phyloP scores from a whole-genome alignment of 495 filamentous ascomycete genomes.

The Neurospora tetraspora region DNA sequence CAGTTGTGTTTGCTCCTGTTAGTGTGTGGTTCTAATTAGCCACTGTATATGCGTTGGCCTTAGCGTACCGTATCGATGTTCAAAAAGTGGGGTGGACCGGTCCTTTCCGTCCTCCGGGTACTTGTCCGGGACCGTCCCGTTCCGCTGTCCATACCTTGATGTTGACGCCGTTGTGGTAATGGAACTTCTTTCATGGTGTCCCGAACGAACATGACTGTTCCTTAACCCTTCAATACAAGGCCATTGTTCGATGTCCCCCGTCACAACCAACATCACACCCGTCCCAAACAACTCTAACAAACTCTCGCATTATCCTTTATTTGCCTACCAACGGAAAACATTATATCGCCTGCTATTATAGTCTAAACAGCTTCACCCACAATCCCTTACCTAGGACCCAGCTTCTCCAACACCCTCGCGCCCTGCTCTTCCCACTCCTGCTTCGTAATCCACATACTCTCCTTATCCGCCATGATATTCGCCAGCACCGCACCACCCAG shows the following conservation, averaged over 20 bases:
- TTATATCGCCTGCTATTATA: not conserved
- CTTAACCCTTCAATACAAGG: not conserved
- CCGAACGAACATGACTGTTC: not conserved
- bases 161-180: not conserved
- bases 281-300: not conserved
- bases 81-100: not conserved
- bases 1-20: not conserved
- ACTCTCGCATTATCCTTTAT: not conserved
- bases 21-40: not conserved
- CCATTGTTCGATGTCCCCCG: not conserved
- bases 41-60: not conserved
- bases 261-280: not conserved
- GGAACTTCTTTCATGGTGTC: not conserved
- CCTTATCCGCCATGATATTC: conserved; percentile 97
- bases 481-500: conserved; percentile 92
- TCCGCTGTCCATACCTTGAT: not conserved
- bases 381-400: conserved; percentile 58
- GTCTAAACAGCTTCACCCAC: not conserved
- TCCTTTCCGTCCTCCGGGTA: not conserved
- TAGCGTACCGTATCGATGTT: not conserved
- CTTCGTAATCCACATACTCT: conserved; percentile 97
- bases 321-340: not conserved
- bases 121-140: not conserved
- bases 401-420: conserved; percentile 73
- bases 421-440: conserved; percentile 95